Base-by-base conservation (phyloP, 1,284 basidiomycete genomes). In the Stereum hirsutum region DNA sequence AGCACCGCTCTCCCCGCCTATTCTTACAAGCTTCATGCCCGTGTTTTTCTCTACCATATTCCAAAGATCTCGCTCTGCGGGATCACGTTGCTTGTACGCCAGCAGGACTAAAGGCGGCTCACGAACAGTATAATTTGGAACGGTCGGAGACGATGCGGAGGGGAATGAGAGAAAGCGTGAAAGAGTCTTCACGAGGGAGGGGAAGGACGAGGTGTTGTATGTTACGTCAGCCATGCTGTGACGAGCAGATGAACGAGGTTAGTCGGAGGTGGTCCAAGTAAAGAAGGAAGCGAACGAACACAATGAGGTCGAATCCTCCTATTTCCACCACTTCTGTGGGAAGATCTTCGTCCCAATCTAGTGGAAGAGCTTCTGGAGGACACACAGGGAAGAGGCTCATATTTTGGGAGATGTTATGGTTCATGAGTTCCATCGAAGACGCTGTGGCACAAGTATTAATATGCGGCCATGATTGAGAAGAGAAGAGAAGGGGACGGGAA, bases 221-320 rank as follows among this genome's bases (percentile, higher is more conserved):
- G 89, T 83, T 7, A 93, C 87, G 54, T 94, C 90, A 11, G 89
- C 87, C 75, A 92, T 89, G 44, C 89, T 89, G 37, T 4, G 28
- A 8, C 23, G 27, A 7, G 15, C 3, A 27, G 19, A 32, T 31
- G 28, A 31, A 15, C 10, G 15, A 24, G 6, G 19, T 5, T 15
- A 17, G 24, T 15, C n/a, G n/a, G n/a, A 24, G 15, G 17, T 3
- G 27, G 14, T n/a, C 15, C 15, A n/a, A n/a, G 10, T 12, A 15
- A 24, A 14, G 42, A 14, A 6, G 7, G 10, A 21, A 7, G 21
- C 12, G 28, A 24, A 28, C 71, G 36, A 55, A 80, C 81, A 81
- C 54, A 30, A 87, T 73, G 32, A 68, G 59, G 53, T 85, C 75
- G 30, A 84, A 63, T 2, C 66, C 64, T 4, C 54, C 60, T 0